Base-by-base conservation (phyloP, 192 early-diverging fungal genomes). In the Coemansia furcata region DNA sequence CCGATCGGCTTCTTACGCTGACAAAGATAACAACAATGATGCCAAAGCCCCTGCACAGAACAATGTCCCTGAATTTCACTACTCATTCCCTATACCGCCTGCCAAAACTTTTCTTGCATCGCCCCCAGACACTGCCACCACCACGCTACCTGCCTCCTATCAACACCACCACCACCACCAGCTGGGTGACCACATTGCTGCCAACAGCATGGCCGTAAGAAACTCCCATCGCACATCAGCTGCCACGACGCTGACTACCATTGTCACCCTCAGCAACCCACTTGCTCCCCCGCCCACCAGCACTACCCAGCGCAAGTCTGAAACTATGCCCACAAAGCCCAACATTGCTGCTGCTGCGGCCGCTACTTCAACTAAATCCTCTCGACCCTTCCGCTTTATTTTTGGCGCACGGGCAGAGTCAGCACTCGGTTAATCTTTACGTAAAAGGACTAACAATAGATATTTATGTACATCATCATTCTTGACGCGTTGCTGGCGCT, bases 71-170 rank as follows among this genome's bases (percentile, higher is more conserved):
- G 30, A 55, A 32, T 55, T 55, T 32, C 54, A 55, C 15, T 55
- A 33, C 7, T 55, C 54, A n/a, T 55, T 55, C 30, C 54, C 30
- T 19, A 4, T 54, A 5, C 50, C 54, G 14, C 54, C 29, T 6
- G 54, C 54, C 5, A 30, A 33, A 30, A 15, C 17, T 8, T 21
- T 30, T 40, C 68, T 44, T 5, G 52, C 50, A 37, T 70, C 68
- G 17, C 68, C 68, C 6, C 68, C 68, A 35, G 68, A 70, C 21
- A 70, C 61, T 6, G 68, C 60, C 30, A 46, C 62, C 44, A 63
- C 60, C 17, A 42, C 52, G 0, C 23, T 26, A 26, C 23, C 23
- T 26, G 23, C 23, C 23, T 26, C 23, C 23, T 26, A 26, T 33
- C 36, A 9, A 35, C 67, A 10, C 38, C 67, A 15, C 46, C 68